Evolutionary conservation across 2,329 filamentous ascomycete species (phyloP).

Genomic region (Cladosporium cucumerinum): DNA sequence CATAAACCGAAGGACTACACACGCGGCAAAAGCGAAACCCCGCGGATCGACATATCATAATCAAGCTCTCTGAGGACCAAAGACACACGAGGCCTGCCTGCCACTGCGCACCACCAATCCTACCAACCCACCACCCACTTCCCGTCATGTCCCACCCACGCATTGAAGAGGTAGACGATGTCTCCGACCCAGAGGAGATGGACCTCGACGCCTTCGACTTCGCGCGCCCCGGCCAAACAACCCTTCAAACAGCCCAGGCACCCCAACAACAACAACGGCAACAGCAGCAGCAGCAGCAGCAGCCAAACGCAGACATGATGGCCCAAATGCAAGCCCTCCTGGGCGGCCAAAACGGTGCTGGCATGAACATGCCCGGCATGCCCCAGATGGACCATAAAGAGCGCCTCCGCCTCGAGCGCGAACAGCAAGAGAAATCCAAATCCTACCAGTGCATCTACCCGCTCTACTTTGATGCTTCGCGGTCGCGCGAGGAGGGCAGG

Average conservation of each 20-base stretch:
- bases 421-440: conserved; percentile 59
- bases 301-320: conserved; percentile 22
- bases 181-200: conserved; percentile 76
- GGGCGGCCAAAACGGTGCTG: conserved; percentile 13
- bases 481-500: conserved; percentile 73
- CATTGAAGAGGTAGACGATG: conserved; percentile 88
- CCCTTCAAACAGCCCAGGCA: conserved; percentile 21
- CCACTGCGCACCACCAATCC: background rate
- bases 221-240: conserved; percentile 29
- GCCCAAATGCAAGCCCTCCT: conserved; percentile 29
- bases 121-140: background rate
- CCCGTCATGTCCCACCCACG: conserved; percentile 71
- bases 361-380: conserved; percentile 28
- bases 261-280: conserved; percentile 17
- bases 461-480: conserved; percentile 82
- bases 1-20: background rate
- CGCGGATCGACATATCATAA: background rate
- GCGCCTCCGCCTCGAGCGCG: conserved; percentile 37
- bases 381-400: conserved; percentile 32
- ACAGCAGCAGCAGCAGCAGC: background rate
- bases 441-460: conserved; percentile 89
- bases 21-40: background rate
- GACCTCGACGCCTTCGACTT: conserved; percentile 67
- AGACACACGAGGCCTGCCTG: background rate
- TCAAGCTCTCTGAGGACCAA: background rate